These are phyloP conservation scores for Kwoniella shivajii DNA, from an alignment of 1,284 basidiomycete genomes.

Conservation along the genomic window DNA sequence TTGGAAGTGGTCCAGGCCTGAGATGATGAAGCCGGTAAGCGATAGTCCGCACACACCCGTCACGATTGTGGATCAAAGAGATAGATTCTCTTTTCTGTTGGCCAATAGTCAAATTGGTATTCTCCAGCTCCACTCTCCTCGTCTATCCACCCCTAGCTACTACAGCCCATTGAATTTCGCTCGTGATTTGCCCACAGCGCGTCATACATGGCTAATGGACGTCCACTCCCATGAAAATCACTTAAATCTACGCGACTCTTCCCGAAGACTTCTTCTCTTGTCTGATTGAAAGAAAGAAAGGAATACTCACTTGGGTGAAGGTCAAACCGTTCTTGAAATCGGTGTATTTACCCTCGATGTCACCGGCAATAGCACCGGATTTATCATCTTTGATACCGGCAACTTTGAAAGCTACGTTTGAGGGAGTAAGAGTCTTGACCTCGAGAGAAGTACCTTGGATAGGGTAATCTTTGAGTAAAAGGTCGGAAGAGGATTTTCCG, in stretches of 20 bases:
- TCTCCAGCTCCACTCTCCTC: not conserved
- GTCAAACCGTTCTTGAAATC: slow-evolving; percentile 87
- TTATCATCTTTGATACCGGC: slow-evolving; percentile 75
- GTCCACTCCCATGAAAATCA: no score
- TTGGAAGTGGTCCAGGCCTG: slow-evolving; percentile 91
- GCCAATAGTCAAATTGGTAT: no score
- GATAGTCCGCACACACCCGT: no score
- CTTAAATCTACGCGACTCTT: no score
- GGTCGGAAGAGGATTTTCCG: slow-evolving; percentile 95
- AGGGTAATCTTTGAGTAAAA: slow-evolving; percentile 91
- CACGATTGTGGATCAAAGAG: not conserved
- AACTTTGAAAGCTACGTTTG: slow-evolving; percentile 85
- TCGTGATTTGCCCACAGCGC: no score
- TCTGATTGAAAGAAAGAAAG: not conserved
- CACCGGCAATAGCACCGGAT: slow-evolving; percentile 71
- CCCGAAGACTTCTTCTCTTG: no score
- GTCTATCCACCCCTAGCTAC: no score
- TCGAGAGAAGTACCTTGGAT: slow-evolving; percentile 76
- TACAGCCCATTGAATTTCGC: no score
- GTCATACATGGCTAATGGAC: no score
- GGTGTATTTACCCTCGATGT: slow-evolving; percentile 88
- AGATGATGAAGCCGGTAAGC: slow-evolving; percentile 7
- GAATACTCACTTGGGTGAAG: slow-evolving; percentile 70
- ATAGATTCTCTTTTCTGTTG: not conserved
- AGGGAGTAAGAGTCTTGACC: slow-evolving; percentile 94